Evolutionary conservation across 164 flowering plant species (phyloP), one percentile per base, ranked within the genome.

Genomic region (Chloranthus sessilifolius): DNA sequence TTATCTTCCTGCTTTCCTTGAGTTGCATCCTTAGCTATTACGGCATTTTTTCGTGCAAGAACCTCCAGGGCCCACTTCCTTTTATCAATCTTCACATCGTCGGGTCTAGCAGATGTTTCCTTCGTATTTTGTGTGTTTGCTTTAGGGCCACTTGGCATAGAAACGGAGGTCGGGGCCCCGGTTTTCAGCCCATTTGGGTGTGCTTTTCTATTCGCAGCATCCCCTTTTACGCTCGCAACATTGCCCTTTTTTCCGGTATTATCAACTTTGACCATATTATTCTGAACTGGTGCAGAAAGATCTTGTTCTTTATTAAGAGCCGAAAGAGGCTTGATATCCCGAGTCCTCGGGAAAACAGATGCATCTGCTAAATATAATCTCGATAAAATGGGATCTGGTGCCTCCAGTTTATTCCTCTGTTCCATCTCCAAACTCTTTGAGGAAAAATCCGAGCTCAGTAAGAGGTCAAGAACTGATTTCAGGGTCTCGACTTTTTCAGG

Each of bases 61-160:
- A 94, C 75, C 70, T 84, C 84, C 37, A 82, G 58, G 15, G 99
- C 99, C 97, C 95, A 94, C 67, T 80, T 86, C 68, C 80, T 84
- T 72, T 80, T 88, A 66, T 94, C 95, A 30, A 30, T 61, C 63
- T 67, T 81, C 37, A 39, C 54, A 55, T 67, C 73, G 38, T 62
- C 77, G 57, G 89, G 56, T 61, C 69, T 76, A 49, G 41, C 60
- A 36, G 27, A 59, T 9, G 11, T 22, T 43, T 77, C 82, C 63
- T 78, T 79, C 44, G 6, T 20, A 25, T 31, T 27, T 14, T 59
- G 65, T 21, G 61, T 28, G 43, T 46, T 48, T 28, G 25, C 22
- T 57, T 71, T 69, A 26, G 74, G 61, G 48, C 49, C 63, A 63
- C 55, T 63, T 48, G 58, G 29, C 15, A 56, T 4, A 47, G 82